A percentile compares a stretch with the other conserved stretches of the same genome.
phyloP scores from a whole-genome alignment of 495 filamentous ascomycete species.

The Penicillium macrosclerotiorum region DNA sequence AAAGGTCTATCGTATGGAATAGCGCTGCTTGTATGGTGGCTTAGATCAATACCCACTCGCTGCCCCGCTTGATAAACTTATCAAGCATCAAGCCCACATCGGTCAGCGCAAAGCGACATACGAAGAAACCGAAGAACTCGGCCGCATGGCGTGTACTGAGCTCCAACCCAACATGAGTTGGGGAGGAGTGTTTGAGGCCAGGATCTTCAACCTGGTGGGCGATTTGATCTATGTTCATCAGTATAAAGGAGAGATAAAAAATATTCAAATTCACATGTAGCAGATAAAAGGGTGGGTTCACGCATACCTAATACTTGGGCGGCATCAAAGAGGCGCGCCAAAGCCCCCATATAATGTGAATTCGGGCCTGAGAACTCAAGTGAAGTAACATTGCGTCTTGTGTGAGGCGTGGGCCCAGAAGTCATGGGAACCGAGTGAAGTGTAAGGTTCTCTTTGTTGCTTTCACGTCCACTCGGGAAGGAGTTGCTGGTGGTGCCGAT shows the following conservation, averaged over 20 bases:
- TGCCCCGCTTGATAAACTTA: constrained; percentile 95
- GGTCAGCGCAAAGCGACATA: constrained; percentile 87
- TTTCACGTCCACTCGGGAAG: constrained; percentile 41
- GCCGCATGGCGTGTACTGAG: constrained; percentile 89
- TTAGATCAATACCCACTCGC: constrained; percentile 81
- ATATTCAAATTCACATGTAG: too few relatives aligned
- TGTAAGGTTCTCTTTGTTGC: constrained; percentile 56
- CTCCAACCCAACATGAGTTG: constrained; percentile 90
- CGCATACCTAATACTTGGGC: constrained; percentile 87
- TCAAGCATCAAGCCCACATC: constrained; percentile 87
- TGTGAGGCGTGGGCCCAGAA: constrained; percentile 53
- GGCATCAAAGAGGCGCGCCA: constrained; percentile 91
- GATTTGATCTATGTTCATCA: constrained; percentile 73
- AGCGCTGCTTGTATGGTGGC: constrained; percentile 1
- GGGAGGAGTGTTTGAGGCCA: constrained; percentile 74
- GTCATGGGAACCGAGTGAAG: constrained; percentile 85
- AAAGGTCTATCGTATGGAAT: constrained; percentile 10
- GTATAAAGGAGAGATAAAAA: constrained; percentile 3
- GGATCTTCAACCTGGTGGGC: constrained; percentile 94
- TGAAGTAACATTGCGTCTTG: constrained; percentile 65
- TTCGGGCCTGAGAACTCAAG: constrained; percentile 79
- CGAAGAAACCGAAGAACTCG: constrained; percentile 96
- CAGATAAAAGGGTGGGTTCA: background rate
- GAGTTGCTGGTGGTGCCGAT: constrained; percentile 42
- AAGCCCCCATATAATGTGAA: constrained; percentile 82